Evolutionary conservation across 768 basidiomycete species (phyloP).

Genomic region (Naganishia vaughanmartiniae): DNA sequence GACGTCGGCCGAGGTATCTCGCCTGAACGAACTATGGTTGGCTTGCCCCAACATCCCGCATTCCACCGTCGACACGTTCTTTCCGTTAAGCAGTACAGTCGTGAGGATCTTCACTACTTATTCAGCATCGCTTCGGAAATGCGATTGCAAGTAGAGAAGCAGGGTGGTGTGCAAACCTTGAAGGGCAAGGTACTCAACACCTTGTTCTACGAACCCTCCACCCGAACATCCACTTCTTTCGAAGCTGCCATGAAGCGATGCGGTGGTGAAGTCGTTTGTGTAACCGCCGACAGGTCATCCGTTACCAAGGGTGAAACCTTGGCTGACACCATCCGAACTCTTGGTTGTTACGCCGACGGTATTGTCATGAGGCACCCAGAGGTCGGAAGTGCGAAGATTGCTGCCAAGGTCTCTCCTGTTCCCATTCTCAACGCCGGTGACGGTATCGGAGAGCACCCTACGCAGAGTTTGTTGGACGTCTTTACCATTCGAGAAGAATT

Average conservation of each 20-base stretch:
- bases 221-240: constrained; percentile 90
- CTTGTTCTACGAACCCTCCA: constrained; percentile 95
- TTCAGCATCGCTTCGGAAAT: constrained; percentile 95
- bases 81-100: constrained; percentile 86
- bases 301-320: constrained; percentile 90
- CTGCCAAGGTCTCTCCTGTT: constrained; percentile 93
- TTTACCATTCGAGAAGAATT: constrained; percentile 97
- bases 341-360: constrained; percentile 92
- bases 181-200: constrained; percentile 87
- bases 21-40: constrained; percentile 54
- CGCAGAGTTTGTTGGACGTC: constrained; percentile 56
- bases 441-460: constrained; percentile 95
- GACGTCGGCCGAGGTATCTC: constrained; percentile 44
- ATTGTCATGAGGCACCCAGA: constrained; percentile 93
- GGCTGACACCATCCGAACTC: constrained; percentile 86
- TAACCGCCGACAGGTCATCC: constrained; percentile 76
- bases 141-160: constrained; percentile 90
- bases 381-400: constrained; percentile 86
- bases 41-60: constrained; percentile 67
- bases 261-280: constrained; percentile 88
- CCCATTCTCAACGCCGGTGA: constrained; percentile 97
- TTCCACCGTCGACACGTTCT: constrained; percentile 93
- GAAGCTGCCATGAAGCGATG: constrained; percentile 99
- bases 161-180: constrained; percentile 79
- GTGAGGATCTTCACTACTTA: constrained; percentile 84